Conservation (phyloP, 352 stramenopile genomes). For the Plasmopara viticola region DNA sequence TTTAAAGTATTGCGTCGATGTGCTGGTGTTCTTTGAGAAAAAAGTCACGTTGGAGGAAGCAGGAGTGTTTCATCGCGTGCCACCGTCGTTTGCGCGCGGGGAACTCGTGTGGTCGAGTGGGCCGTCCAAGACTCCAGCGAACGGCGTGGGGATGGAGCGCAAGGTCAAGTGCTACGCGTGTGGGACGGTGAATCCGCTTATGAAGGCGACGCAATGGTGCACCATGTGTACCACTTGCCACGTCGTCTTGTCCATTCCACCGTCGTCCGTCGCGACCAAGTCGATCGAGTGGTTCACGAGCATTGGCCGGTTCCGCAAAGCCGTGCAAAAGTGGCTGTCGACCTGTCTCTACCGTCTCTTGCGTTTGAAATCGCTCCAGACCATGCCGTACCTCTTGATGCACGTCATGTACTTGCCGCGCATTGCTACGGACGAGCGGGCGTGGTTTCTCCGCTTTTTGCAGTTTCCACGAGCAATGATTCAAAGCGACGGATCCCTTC, state of each 20-base stretch:
- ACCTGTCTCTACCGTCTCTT: constrained; percentile 58
- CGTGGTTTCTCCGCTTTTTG: constrained; percentile 73
- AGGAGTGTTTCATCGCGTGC: constrained; percentile 59
- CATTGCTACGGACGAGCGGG: constrained; percentile 69
- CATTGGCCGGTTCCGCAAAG: constrained; percentile 63
- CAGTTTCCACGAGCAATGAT: constrained; percentile 76
- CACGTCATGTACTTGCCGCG: constrained; percentile 81
- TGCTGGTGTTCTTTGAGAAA: constrained; percentile 85
- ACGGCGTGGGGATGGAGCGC: constrained; percentile 30
- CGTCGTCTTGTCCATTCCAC: constrained; percentile 68
- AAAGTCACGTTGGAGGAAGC: constrained; percentile 68
- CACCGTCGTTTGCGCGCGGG: constrained; percentile 69
- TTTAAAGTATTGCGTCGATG: constrained; percentile 77
- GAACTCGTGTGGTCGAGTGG: constrained; percentile 65
- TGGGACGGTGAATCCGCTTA: constrained; percentile 48
- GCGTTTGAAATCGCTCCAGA: constrained; percentile 52
- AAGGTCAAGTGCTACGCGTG: constrained; percentile 80
- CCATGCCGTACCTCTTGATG: constrained; percentile 82
- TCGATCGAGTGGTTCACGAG: constrained; percentile 78
- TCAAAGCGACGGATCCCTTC: constrained; percentile 40
- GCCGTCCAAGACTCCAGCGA: constrained; percentile 25
- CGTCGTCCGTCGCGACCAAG: constrained; percentile 69
- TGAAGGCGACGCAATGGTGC: constrained; percentile 67
- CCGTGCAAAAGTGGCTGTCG: constrained; percentile 79
- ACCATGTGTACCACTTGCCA: constrained; percentile 71